A percentile compares a stretch with the other conserved stretches of the same genome.
Conservation (phyloP, 1,284 basidiomycete genomes). For the Cystobasidium slooffiae region DNA sequence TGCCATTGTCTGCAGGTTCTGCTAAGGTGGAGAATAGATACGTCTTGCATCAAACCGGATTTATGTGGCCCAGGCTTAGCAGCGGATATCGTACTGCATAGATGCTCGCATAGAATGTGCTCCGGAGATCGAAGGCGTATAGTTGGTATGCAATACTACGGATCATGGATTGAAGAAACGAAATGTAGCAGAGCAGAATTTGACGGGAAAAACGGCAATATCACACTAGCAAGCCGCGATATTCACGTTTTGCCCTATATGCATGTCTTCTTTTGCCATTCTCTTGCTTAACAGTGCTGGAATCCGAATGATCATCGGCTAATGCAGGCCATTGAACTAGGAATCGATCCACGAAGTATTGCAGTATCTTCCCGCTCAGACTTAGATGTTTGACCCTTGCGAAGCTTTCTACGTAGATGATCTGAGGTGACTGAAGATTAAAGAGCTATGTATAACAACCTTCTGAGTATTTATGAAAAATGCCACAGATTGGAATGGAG, state of each 20-base stretch:
- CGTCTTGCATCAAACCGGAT: background rate
- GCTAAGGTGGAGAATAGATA: constrained; percentile 3
- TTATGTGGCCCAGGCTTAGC: too few relatives aligned
- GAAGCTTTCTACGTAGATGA: constrained; percentile 94
- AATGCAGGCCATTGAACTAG: constrained; percentile 57
- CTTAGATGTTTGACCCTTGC: constrained; percentile 83
- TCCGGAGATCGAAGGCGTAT: too few relatives aligned
- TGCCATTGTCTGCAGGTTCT: background rate
- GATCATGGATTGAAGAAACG: background rate
- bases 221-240: constrained; percentile 33
- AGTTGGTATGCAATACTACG: background rate
- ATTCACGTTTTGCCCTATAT: constrained; percentile 25
- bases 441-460: constrained; percentile 65
- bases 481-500: background rate
- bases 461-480: background rate
- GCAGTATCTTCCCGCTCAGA: constrained; percentile 79
- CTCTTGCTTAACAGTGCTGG: background rate
- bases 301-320: constrained; percentile 16
- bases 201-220: background rate
- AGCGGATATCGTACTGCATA: too few relatives aligned
- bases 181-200: background rate
- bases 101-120: too few relatives aligned
- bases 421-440: constrained; percentile 70
- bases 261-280: background rate
- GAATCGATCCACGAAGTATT: constrained; percentile 78